Conservation (phyloP, 768 basidiomycete genomes). For the Boletus rubropictus region DNA sequence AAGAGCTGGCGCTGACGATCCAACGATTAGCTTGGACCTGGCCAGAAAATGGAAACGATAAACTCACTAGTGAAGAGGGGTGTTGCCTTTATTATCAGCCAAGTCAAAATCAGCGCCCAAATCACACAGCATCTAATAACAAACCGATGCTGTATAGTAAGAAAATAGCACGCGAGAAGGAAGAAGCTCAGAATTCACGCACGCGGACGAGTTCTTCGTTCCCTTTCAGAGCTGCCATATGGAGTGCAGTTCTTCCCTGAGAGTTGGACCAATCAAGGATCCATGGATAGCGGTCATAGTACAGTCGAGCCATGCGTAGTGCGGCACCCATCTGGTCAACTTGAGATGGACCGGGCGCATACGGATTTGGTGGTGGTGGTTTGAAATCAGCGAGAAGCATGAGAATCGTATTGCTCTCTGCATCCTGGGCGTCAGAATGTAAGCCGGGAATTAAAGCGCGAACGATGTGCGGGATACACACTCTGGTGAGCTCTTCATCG, state of each 20-base stretch:
- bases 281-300: constrained; percentile 81
- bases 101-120: constrained; percentile 86
- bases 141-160: constrained; percentile 8
- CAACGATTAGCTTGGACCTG: constrained; percentile 6
- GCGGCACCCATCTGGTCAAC: constrained; percentile 66
- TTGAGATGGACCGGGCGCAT: constrained; percentile 42
- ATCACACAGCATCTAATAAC: constrained; percentile 78
- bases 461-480: constrained; percentile 34
- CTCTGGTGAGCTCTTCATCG: constrained; percentile 87
- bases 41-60: background rate
- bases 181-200: constrained; percentile 27
- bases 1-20: constrained; percentile 67
- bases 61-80: constrained; percentile 86
- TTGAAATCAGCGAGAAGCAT: constrained; percentile 87
- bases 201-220: constrained; percentile 87
- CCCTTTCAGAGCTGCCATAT: constrained; percentile 82
- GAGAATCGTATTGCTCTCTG: constrained; percentile 88
- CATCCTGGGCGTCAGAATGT: constrained; percentile 52
- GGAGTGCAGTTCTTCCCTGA: constrained; percentile 85
- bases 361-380: constrained; percentile 43
- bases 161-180: constrained; percentile 8
- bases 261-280: constrained; percentile 90
- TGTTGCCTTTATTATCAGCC: constrained; percentile 88
- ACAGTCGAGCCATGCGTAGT: constrained; percentile 81
- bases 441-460: constrained; percentile 12